These are phyloP conservation scores for Irpex rosettiformis DNA, from an alignment of 1,284 basidiomycete genomes.

Conservation along the genomic window DNA sequence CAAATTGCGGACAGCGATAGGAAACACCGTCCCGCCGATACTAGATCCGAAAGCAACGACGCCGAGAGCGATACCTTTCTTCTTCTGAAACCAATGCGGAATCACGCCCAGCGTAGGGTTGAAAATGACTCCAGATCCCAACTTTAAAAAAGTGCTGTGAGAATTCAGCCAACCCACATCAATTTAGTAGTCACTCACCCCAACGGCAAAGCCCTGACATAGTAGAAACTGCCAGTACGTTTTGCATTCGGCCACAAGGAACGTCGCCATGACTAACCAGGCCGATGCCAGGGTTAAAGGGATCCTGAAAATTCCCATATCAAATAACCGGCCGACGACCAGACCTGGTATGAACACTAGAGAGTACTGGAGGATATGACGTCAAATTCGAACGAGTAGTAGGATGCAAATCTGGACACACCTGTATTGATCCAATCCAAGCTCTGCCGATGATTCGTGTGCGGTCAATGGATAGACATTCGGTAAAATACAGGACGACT, in stretches of 20 bases:
- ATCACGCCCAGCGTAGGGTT: constrained; percentile 38
- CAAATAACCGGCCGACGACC: constrained; percentile 45
- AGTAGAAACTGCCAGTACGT: constrained; percentile 49
- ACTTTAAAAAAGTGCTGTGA: constrained; percentile 15
- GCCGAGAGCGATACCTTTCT: constrained; percentile 36
- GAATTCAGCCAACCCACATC: constrained; percentile 13
- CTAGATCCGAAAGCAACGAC: constrained; percentile 36
- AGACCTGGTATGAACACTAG: constrained; percentile 43
- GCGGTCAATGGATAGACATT: background rate
- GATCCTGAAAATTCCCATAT: constrained; percentile 42
- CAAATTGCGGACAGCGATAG: constrained; percentile 35
- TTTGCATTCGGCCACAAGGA: constrained; percentile 45
- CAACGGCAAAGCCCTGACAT: constrained; percentile 40
- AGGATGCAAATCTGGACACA: constrained; percentile 9
- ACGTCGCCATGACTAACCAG: constrained; percentile 37
- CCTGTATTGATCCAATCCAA: constrained; percentile 66
- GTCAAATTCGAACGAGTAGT: background rate
- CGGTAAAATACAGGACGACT: constrained; percentile 20
- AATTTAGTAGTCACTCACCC: constrained; percentile 26
- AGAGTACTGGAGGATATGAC: constrained; percentile 30
- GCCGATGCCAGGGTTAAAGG: constrained; percentile 29
- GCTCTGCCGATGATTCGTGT: constrained; percentile 37
- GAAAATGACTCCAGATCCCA: constrained; percentile 36
- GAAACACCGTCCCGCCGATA: constrained; percentile 40
- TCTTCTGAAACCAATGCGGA: constrained; percentile 43